Conservation (phyloP, 2,329 filamentous ascomycete species). For the Epichloe scottii region DNA sequence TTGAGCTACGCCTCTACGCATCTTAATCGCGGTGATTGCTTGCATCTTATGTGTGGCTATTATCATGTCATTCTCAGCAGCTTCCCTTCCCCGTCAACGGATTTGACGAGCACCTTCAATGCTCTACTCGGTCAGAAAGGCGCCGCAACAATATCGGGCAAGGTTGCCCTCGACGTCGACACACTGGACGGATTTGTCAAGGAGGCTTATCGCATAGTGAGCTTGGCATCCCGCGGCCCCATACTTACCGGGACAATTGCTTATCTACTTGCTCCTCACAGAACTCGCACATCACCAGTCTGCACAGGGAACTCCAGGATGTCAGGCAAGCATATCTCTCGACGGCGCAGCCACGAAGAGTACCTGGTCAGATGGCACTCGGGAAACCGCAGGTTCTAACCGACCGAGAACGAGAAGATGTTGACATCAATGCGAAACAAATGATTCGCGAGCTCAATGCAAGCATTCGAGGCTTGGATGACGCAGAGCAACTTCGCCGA, state of each 20-base stretch:
- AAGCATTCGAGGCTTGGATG: constrained; percentile 65
- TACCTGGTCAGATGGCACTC: constrained; percentile 33
- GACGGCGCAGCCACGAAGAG: constrained; percentile 52
- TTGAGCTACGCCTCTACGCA: not conserved
- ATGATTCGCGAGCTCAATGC: constrained; percentile 76
- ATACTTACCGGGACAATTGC: not conserved
- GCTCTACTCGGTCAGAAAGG: constrained; percentile 47
- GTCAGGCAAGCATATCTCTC: constrained; percentile 89
- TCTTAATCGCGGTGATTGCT: not conserved
- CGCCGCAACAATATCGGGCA: constrained; percentile 34
- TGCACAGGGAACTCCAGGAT: constrained; percentile 66
- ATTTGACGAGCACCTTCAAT: constrained; percentile 59
- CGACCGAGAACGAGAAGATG: constrained; percentile 70
- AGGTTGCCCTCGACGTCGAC: constrained; percentile 23
- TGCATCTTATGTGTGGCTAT: too few species aligned
- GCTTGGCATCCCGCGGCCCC: constrained; percentile 15
- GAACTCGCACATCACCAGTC: constrained; percentile 74
- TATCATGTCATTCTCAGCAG: constrained; percentile 4
- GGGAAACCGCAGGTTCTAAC: constrained; percentile 48
- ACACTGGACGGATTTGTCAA: constrained; percentile 77
- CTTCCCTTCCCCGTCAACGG: constrained; percentile 25
- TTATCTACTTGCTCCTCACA: constrained; percentile 22
- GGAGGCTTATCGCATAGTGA: constrained; percentile 85
- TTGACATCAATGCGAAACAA: constrained; percentile 77
- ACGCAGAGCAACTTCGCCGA: constrained; percentile 70